Percentiles rank a stretch among this genome's conserved stretches.
Evolutionary conservation across 2,329 filamentous ascomycete species (phyloP).

Genomic region (Aureobasidium melanogenum): DNA sequence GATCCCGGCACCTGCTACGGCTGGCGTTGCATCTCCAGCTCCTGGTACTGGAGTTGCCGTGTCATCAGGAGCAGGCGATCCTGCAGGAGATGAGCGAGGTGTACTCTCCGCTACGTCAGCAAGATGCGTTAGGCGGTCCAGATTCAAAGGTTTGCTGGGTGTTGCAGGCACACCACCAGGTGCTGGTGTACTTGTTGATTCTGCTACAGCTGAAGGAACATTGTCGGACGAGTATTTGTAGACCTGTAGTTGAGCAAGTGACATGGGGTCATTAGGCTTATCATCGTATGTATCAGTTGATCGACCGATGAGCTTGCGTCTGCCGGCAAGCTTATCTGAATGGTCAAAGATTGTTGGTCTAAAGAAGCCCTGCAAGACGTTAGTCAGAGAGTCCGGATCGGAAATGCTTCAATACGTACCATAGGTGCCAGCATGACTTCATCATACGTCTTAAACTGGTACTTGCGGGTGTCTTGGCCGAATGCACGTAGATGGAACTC

Average conservation of each 20-base stretch:
- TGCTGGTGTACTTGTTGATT: constrained; percentile 47
- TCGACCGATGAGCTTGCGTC: constrained; percentile 72
- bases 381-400: not conserved
- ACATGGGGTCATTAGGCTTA: constrained; percentile 82
- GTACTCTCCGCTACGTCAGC: constrained; percentile 62
- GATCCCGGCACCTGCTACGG: constrained; percentile 41
- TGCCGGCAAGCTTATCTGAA: constrained; percentile 65
- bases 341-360: constrained; percentile 82
- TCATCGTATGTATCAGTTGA: constrained; percentile 93
- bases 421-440: constrained; percentile 90
- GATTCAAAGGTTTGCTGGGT: constrained; percentile 27
- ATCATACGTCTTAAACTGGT: constrained; percentile 94
- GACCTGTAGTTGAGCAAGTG: constrained; percentile 68
- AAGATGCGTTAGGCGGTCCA: constrained; percentile 60
- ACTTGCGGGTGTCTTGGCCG: constrained; percentile 83
- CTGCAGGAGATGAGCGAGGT: constrained; percentile 75
- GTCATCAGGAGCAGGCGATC: constrained; percentile 77
- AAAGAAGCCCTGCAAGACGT: constrained; percentile 58
- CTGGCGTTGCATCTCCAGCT: constrained; percentile 30
- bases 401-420: constrained; percentile 31
- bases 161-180: constrained; percentile 15
- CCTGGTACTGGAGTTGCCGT: constrained; percentile 51
- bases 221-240: constrained; percentile 42
- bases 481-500: constrained; percentile 86
- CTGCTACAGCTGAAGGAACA: constrained; percentile 26